Base-by-base conservation (phyloP, 768 basidiomycete genomes). In the Asterophora lycoperdoides region DNA sequence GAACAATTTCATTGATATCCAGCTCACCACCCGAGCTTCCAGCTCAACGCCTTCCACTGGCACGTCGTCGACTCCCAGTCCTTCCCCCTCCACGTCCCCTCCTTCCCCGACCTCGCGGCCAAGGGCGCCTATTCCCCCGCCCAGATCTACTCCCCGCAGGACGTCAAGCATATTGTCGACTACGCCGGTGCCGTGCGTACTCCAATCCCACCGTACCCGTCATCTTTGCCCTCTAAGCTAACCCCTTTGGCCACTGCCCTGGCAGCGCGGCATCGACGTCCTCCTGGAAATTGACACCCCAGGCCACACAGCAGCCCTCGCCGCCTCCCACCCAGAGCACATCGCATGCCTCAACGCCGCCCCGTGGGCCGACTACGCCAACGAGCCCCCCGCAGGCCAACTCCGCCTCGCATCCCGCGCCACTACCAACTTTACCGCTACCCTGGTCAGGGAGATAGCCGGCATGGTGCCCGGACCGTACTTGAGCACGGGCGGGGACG, bases 401-500 rank as follows among this genome's bases (percentile, higher is more conserved):
- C 78, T 93, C 9, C 83, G 86, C 35, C 75, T 93, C 45, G 82
- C 84, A 1, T 75, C 81, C 5, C 61, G 75, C 0, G 75, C 71
- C 1, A 84, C 83, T 7, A 67, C 79, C 48, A 70, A 78, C 35
- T 93, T 89, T 48, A 78, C 81, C 0, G 61, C 73, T 0, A 64
- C 62, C 7, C 58, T 93, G 11, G 64, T 92, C 57, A 65, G 64
- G 0, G 67, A 77, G 0, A 73, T 81, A 10, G 80, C 83, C 1
- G 59, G 66, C 14, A 67, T 73, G 19, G 61, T 87, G 2, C 77
- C 80, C 79, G 80, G 2, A 71, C 58, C n/a, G 72, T 88, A 52
- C 83, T 23, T 93, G 56, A 79, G 80, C 54, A 88, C 89, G 0
- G 92, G 92, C 0, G 91, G 92, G 0, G 91, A 93, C 54, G 89